phyloP scores from a whole-genome alignment of 805 yeast genomes.

The Hanseniaspora lachancei region DNA sequence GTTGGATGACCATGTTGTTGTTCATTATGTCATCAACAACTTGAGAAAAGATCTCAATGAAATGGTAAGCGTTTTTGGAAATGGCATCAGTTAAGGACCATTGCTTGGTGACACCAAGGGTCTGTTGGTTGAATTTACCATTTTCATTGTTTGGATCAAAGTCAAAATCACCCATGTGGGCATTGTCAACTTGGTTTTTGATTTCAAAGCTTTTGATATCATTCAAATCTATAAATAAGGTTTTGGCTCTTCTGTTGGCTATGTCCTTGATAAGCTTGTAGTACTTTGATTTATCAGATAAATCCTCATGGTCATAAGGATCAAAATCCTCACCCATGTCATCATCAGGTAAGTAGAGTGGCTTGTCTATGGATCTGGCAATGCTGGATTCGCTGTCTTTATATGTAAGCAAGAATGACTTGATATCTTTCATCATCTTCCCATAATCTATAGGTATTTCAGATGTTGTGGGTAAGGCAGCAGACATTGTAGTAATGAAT shows the following conservation, averaged over 20 bases:
- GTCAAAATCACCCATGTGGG: conserved; percentile 20
- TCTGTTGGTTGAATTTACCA: neutral
- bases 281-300: conserved; percentile 41
- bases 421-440: conserved; percentile 43
- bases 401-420: conserved; percentile 57
- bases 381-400: conserved; percentile 26
- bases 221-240: conserved; percentile 65
- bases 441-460: conserved; percentile 63
- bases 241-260: conserved; percentile 67
- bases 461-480: conserved; percentile 41
- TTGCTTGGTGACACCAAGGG: neutral
- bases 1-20: conserved; percentile 16
- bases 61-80: conserved; percentile 62
- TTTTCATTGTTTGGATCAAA: conserved; percentile 18
- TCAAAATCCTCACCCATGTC: conserved; percentile 23
- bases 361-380: conserved; percentile 18
- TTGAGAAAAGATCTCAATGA: conserved; percentile 59
- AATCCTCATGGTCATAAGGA: conserved; percentile 32
- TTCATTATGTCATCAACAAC: conserved; percentile 78
- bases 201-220: conserved; percentile 65
- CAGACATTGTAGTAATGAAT: neutral
- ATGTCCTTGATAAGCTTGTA: conserved; percentile 58
- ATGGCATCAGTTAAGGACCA: conserved; percentile 41
- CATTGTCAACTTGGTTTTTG: conserved; percentile 26
- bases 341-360: conserved; percentile 11